Base-by-base conservation (phyloP, 768 basidiomycete genomes). In the Podaxis pistillaris region DNA sequence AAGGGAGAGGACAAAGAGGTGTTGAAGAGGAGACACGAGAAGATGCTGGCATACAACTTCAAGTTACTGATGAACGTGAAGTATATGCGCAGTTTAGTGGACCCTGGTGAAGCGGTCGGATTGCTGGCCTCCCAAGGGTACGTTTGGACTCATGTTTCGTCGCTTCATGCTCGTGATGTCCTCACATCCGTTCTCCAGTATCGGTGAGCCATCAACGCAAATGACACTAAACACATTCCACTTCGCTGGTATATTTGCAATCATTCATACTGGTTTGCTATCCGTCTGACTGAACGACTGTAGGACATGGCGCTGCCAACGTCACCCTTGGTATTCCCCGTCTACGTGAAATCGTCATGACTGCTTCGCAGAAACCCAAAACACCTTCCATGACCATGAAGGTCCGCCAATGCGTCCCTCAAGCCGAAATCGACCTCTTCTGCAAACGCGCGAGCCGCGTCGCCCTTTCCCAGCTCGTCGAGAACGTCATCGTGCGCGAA, bases 191-290 rank as follows among this genome's bases (percentile, higher is more conserved):
- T 50, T 58, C n/a, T 56, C 7, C 63, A 98, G 97, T 77, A 86
- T 99, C 47, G 97, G 97, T 56, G 97, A 99, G 74, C 97, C 97
- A 4, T 99, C 97, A 15, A 99, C 97, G 0, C 97, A 99, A 73
- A 99, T 99, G 97, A 99, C 97, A 8, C 78, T 99, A 65, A 99
- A 99, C 73, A 99, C 97, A 12, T 99, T 99, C 86, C 97, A 99
- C 79, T 96, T 99, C 70, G 97, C 97, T 68, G 96, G 94, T 88
- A 74, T 69, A 65, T 63, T 52, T 41, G 28, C 30, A 38, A 24
- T 11, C 2, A 13, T 60, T 37, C 36, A n/a, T 49, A 12, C 7
- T 15, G 36, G 3, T 44, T 22, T 15, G 26, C 19, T 12, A 50
- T 7, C 46, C 64, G 44, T 6, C 22, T 47, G 55, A 51, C 33